These are phyloP conservation scores for Ilyonectria mors-panacis DNA, from an alignment of 2,329 filamentous ascomycete genomes.

Conservation along the genomic window DNA sequence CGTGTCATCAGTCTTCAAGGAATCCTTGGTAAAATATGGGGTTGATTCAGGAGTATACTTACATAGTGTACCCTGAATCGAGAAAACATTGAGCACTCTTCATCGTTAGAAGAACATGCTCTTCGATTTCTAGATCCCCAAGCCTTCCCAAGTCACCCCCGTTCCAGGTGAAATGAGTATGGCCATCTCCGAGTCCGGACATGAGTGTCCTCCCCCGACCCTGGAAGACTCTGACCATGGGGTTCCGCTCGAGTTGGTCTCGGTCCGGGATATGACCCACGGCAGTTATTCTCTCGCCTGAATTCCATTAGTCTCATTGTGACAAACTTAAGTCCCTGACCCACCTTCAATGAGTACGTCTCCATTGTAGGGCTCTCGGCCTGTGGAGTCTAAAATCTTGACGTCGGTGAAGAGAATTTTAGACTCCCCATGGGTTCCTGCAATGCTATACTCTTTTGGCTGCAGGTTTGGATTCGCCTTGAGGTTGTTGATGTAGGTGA, in stretches of 20 bases:
- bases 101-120: slow-evolving; percentile 34
- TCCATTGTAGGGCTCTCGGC: slow-evolving; percentile 15
- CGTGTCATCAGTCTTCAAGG: not conserved
- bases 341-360: slow-evolving; percentile 22
- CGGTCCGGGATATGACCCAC: not conserved
- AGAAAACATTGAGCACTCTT: slow-evolving; percentile 36
- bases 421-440: slow-evolving; percentile 8
- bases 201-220: slow-evolving; percentile 33
- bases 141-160: slow-evolving; percentile 33
- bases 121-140: slow-evolving; percentile 28
- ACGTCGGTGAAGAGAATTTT: slow-evolving; percentile 16
- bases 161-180: slow-evolving; percentile 38
- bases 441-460: slow-evolving; percentile 13
- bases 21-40: not conserved
- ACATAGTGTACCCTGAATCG: slow-evolving; percentile 39
- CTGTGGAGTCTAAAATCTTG: slow-evolving; percentile 19
- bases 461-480: slow-evolving; percentile 13
- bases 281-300: slow-evolving; percentile 2
- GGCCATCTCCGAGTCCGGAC: slow-evolving; percentile 31
- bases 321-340: not conserved
- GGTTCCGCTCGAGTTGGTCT: slow-evolving; percentile 1
- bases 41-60: not conserved
- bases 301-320: not conserved
- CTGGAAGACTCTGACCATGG: slow-evolving; percentile 24
- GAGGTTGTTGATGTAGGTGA: slow-evolving; percentile 21